Conservation (phyloP, 2,329 filamentous ascomycete species). For the Fusarium lyarnte region DNA sequence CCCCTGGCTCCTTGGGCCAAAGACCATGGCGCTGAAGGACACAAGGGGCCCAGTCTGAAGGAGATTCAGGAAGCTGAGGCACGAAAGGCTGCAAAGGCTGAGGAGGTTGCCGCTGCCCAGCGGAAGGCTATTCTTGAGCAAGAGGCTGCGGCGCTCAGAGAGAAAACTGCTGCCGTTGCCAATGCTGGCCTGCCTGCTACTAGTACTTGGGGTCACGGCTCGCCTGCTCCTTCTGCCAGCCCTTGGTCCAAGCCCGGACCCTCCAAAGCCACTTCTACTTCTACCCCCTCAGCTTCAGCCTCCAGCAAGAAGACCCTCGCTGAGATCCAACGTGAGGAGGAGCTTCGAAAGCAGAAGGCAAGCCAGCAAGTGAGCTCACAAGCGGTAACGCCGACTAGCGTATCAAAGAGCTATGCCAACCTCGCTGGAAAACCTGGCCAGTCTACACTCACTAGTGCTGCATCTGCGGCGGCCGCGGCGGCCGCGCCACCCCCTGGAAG, state of each 20-base stretch:
- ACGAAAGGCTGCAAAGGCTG: slow-evolving; percentile 87
- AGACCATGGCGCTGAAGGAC: slow-evolving; percentile 73
- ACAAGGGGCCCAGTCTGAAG: slow-evolving; percentile 90
- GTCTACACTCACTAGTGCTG: slow-evolving; percentile 50
- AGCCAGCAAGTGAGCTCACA: slow-evolving; percentile 62
- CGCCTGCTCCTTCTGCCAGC: slow-evolving; percentile 72
- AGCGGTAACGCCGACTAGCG: slow-evolving; percentile 56
- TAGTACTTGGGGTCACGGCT: slow-evolving; percentile 87
- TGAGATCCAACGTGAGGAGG: slow-evolving; percentile 97
- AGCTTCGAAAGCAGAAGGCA: slow-evolving; percentile 78
- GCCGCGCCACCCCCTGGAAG: slow-evolving; percentile 47
- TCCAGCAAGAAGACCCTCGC: slow-evolving; percentile 86
- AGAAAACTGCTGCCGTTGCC: slow-evolving; percentile 62
- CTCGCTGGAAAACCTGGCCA: slow-evolving; percentile 79
- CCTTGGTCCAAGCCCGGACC: slow-evolving; percentile 74
- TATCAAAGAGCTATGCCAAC: slow-evolving; percentile 92
- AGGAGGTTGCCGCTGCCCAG: slow-evolving; percentile 80
- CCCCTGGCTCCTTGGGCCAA: slow-evolving; percentile 96
- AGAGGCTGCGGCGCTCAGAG: slow-evolving; percentile 71
- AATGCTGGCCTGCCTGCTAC: slow-evolving; percentile 78
- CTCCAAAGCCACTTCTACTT: slow-evolving; percentile 51
- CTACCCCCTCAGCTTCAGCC: slow-evolving; percentile 35
- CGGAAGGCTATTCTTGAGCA: slow-evolving; percentile 83
- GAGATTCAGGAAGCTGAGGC: slow-evolving; percentile 98
- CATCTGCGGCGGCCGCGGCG: slow-evolving; percentile 52